phyloP scores from a whole-genome alignment of 371 early-diverging fungal genomes.

The Mucor piriformis region DNA sequence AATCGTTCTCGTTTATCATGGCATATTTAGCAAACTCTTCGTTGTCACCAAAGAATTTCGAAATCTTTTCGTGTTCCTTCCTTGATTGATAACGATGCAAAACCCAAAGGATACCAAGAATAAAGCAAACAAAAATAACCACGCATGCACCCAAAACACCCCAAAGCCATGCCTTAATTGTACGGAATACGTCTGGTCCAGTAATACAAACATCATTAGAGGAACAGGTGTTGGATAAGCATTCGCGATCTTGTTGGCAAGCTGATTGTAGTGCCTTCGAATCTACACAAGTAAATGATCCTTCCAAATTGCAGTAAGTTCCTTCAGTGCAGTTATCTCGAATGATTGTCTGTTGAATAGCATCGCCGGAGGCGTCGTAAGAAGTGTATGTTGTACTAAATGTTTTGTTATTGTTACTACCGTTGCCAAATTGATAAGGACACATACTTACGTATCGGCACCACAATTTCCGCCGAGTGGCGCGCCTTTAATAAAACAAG shows the following conservation, averaged over 20 bases:
- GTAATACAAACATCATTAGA: slow-evolving; percentile 35
- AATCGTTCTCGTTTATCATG: slow-evolving; percentile 31
- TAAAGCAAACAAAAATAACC: slow-evolving; percentile 38
- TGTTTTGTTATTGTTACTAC: neutral
- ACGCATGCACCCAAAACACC: slow-evolving; percentile 38
- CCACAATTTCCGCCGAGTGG: slow-evolving; percentile 49
- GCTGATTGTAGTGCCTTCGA: slow-evolving; percentile 23
- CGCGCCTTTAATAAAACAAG: slow-evolving; percentile 45
- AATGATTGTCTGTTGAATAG: slow-evolving; percentile 39
- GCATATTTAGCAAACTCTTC: slow-evolving; percentile 49
- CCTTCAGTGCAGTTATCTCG: slow-evolving; percentile 54
- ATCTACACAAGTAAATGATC: slow-evolving; percentile 20
- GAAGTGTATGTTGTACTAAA: slow-evolving; percentile 36
- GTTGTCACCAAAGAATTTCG: slow-evolving; percentile 47
- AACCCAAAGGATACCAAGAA: slow-evolving; percentile 37
- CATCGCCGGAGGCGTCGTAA: slow-evolving; percentile 32
- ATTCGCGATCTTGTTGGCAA: slow-evolving; percentile 50
- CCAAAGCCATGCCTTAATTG: slow-evolving; percentile 46
- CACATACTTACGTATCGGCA: slow-evolving; percentile 39
- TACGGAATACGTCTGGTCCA: slow-evolving; percentile 49
- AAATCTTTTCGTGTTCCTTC: slow-evolving; percentile 45
- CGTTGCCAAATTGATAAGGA: neutral
- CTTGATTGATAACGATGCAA: slow-evolving; percentile 53
- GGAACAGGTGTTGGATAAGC: slow-evolving; percentile 45
- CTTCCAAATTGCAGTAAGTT: slow-evolving; percentile 30